phyloP scores from a whole-genome alignment of 176 grass and related monocot species.

The Aegilops longissima region DNA sequence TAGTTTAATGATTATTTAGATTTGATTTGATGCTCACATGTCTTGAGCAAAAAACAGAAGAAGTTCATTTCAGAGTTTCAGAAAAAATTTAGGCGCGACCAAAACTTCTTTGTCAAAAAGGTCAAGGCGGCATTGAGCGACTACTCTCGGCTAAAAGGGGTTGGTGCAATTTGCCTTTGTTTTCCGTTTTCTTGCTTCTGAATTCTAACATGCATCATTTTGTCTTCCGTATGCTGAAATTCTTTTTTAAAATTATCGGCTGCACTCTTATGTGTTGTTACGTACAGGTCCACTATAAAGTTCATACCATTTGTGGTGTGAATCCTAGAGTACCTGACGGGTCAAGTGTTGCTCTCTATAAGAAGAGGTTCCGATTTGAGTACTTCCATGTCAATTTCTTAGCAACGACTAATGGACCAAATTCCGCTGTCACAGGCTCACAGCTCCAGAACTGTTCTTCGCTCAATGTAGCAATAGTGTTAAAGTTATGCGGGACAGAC shows the following conservation, averaged over 20 bases:
- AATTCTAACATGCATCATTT: background rate
- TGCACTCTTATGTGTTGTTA: background rate
- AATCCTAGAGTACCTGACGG: background rate
- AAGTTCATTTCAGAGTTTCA: background rate
- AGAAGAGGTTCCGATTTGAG: background rate
- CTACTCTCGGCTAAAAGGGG: background rate
- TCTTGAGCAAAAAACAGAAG: background rate
- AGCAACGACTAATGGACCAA: slow-evolving; percentile 1
- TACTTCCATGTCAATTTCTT: slow-evolving; percentile 3
- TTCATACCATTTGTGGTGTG: slow-evolving; percentile 5
- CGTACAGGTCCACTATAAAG: background rate
- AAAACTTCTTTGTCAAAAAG: background rate
- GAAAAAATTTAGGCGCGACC: background rate
- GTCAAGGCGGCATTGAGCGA: background rate
- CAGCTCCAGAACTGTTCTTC: background rate
- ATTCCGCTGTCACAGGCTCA: background rate
- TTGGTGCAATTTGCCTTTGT: no score
- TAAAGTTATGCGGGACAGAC: background rate
- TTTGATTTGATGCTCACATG: background rate
- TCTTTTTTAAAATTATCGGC: background rate
- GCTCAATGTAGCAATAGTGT: background rate
- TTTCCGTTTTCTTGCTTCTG: no score
- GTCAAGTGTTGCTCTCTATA: background rate
- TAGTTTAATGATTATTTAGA: no score
- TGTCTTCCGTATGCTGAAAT: background rate